phyloP scores from a whole-genome alignment of 2,329 filamentous ascomycete species.

The Metarhizium guizhouense region DNA sequence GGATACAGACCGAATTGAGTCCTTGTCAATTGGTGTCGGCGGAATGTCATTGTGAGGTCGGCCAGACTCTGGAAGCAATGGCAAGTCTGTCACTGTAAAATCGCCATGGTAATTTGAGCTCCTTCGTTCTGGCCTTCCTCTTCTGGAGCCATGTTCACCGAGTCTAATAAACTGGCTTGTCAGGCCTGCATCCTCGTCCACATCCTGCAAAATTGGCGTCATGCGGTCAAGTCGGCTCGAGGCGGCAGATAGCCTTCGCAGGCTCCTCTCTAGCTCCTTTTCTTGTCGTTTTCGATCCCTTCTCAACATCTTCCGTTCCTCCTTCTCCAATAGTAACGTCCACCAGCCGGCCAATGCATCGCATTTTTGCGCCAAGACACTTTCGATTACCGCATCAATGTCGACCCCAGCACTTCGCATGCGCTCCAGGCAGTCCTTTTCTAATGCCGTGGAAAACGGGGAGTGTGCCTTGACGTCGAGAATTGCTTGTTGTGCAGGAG shows the following conservation, averaged over 20 bases:
- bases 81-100: slow-evolving; percentile 63
- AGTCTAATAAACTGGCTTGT: slow-evolving; percentile 33
- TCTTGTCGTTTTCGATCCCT: slow-evolving; percentile 79
- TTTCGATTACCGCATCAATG: slow-evolving; percentile 89
- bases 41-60: slow-evolving; percentile 35
- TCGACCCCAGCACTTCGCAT: slow-evolving; percentile 93
- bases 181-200: slow-evolving; percentile 63
- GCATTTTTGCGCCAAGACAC: slow-evolving; percentile 81
- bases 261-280: slow-evolving; percentile 70
- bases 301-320: slow-evolving; percentile 74
- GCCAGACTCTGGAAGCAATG: slow-evolving; percentile 59
- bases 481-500: slow-evolving; percentile 81
- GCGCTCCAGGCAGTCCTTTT: slow-evolving; percentile 83
- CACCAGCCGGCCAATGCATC: slow-evolving; percentile 93
- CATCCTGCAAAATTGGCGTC: slow-evolving; percentile 66
- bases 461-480: slow-evolving; percentile 71
- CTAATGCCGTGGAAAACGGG: slow-evolving; percentile 75
- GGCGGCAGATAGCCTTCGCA: slow-evolving; percentile 77
- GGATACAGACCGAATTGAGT: slow-evolving; percentile 64
- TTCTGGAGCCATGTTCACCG: slow-evolving; percentile 45
- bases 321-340: slow-evolving; percentile 89
- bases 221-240: slow-evolving; percentile 79
- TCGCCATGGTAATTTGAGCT: slow-evolving; percentile 56
- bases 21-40: slow-evolving; percentile 70
- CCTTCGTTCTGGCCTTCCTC: slow-evolving; percentile 69